Evolutionary conservation across 106 monocot species (phyloP), one percentile per base, ranked within the genome.

Genomic region (Cymbidium sinense): DNA sequence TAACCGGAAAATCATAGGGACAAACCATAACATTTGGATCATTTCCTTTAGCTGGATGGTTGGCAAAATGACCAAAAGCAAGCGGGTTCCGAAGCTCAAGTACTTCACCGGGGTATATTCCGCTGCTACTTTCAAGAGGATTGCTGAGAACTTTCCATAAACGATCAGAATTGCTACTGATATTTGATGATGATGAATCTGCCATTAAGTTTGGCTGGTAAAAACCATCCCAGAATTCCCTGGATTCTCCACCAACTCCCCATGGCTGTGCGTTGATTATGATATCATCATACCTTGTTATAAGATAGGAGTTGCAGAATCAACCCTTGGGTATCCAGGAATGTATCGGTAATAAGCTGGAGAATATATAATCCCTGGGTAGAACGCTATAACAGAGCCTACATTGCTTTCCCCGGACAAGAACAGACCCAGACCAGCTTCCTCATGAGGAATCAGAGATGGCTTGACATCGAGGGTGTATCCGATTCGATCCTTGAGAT

Each of bases 61-160:
- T 99, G 34, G 98, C 94, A 77, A 94, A 99, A 82, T 99, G 98
- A 31, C 81, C 98, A 76, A 99, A 87, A 5, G 98, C 92, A 69
- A 99, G 92, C 23, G 98, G 98, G 51, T 99, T 94, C 50, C 98
- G 77, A 33, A 79, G 77, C 83, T 99, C 98, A 34, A 99, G 75
- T 13, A 90, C 81, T 79, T 92, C 94, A 7, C 82, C 82, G 50
- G 51, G 30, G 58, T 74, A 77, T 35, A 64, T 55, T n/a, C 20
- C 28, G 7, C 35, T 50, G n/a, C 20, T 44, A 23, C 71, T 77
- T 44, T 86, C 75, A 17, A 79, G 77, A 81, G 94, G 92, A 21
- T 87, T 90, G 55, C 90, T 92, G 30, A 99, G 88, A 58, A 87
- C 70, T 83, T 70, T 90, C 98, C 94, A 99, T 1, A 94, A 5